A percentile compares a stretch with the other conserved stretches of the same genome.
phyloP scores from a whole-genome alignment of 176 grass and related monocot genomes.

The Oryza glaberrima region DNA sequence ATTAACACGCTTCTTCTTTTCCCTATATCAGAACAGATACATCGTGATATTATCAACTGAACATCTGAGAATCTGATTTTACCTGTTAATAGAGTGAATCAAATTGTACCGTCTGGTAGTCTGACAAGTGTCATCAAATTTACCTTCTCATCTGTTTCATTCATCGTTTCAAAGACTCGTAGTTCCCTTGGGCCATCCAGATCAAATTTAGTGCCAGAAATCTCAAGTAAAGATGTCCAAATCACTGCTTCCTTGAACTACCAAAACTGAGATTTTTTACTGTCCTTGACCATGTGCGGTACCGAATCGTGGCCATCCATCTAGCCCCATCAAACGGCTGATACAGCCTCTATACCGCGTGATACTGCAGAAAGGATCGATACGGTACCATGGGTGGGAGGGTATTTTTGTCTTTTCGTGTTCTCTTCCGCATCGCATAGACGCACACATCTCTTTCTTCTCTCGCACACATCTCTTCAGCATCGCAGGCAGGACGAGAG shows the following conservation, averaged over 20 bases:
- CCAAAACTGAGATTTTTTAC: not conserved
- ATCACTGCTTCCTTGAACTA: not conserved
- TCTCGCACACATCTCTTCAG: too few relatives aligned
- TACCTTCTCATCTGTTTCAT: not conserved
- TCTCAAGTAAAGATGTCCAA: not conserved
- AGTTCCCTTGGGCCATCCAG: too few relatives aligned
- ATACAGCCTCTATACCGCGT: too few relatives aligned
- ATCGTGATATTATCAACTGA: not conserved
- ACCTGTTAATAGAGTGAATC: not conserved
- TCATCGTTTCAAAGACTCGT: not conserved
- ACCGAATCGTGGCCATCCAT: too few relatives aligned
- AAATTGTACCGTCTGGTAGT: not conserved
- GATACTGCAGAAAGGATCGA: too few relatives aligned
- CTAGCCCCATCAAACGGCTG: too few relatives aligned
- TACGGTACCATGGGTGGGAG: too few relatives aligned
- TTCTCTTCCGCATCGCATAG: too few relatives aligned
- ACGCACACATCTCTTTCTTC: too few relatives aligned
- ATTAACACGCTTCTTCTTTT: not conserved
- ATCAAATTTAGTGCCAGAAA: not conserved
- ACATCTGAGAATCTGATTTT: not conserved
- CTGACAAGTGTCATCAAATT: not conserved
- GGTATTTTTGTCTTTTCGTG: too few relatives aligned
- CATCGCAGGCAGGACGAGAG: too few relatives aligned
- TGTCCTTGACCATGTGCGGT: too few relatives aligned
- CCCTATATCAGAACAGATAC: not conserved